phyloP scores from a whole-genome alignment of 106 monocot genomes.

The Dendrobium officinale region DNA sequence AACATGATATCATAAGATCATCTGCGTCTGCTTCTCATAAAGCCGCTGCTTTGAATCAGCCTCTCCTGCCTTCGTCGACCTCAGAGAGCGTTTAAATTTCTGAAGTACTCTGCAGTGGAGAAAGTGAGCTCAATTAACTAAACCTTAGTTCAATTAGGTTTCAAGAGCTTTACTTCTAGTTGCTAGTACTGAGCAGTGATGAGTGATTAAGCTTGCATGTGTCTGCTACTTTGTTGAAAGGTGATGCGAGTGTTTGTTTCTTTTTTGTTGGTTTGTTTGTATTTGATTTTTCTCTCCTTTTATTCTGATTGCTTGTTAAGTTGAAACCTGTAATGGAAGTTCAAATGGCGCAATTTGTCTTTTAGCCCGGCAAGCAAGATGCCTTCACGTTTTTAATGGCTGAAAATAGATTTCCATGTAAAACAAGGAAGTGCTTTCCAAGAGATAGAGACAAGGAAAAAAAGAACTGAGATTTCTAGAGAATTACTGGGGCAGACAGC shows the following conservation, averaged over 20 bases:
- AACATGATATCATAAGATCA: slow-evolving; percentile 14
- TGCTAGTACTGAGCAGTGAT: not conserved
- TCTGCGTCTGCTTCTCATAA: slow-evolving; percentile 22
- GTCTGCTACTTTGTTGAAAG: not conserved
- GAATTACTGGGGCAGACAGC: no score
- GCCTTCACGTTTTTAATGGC: not conserved
- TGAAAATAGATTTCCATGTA: not conserved
- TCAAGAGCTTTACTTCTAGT: not conserved
- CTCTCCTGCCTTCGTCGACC: slow-evolving; percentile 50
- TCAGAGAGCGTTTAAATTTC: slow-evolving; percentile 29
- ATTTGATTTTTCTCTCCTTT: not conserved
- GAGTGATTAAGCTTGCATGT: slow-evolving; percentile 1
- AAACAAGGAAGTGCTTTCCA: not conserved
- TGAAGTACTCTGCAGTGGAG: not conserved
- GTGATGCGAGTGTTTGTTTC: not conserved
- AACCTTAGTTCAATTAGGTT: not conserved
- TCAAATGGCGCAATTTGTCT: not conserved
- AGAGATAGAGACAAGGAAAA: not conserved
- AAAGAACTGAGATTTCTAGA: no score
- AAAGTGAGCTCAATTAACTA: not conserved
- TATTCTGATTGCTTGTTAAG: not conserved
- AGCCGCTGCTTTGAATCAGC: slow-evolving; percentile 51
- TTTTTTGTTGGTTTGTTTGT: slow-evolving; percentile 6
- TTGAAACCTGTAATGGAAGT: not conserved
- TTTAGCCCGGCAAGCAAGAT: not conserved